Evolutionary conservation across 352 stramenopile genomes (phyloP).

Genomic region (Phytophthora hibernalis): DNA sequence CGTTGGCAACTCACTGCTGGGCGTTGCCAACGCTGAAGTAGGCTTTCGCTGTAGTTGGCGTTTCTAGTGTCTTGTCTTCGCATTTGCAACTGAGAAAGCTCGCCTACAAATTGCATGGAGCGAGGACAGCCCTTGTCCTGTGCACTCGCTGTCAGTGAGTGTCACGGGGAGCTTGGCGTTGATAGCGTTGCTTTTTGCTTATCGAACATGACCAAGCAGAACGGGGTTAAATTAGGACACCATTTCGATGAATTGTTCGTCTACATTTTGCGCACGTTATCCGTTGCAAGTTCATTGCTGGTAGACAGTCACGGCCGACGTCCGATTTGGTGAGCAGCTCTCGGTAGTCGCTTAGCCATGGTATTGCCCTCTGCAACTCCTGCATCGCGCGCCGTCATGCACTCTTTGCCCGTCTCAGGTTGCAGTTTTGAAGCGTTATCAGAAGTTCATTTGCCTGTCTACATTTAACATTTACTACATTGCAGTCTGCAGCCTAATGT

Average conservation of each 20-base stretch:
- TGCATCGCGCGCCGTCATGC: not conserved
- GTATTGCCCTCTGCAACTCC: not conserved
- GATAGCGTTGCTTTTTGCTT: not conserved
- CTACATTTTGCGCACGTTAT: too few species aligned
- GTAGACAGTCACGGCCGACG: too few species aligned
- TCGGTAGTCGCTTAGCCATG: not conserved
- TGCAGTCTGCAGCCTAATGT: too few species aligned
- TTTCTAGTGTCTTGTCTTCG: not conserved
- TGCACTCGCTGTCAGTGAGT: too few species aligned
- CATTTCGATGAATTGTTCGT: too few species aligned
- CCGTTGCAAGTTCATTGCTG: too few species aligned
- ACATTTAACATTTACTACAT: too few species aligned
- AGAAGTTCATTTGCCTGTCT: slow-evolving; percentile 2
- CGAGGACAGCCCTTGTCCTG: not conserved
- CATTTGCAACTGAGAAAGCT: not conserved
- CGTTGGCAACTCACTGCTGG: too few species aligned
- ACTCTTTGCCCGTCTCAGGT: slow-evolving; percentile 8
- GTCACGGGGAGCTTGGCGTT: not conserved
- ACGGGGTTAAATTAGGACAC: not conserved
- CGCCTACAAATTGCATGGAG: not conserved
- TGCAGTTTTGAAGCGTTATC: slow-evolving; percentile 14
- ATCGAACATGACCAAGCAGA: not conserved
- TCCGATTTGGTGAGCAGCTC: not conserved
- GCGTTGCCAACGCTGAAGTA: not conserved
- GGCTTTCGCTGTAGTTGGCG: not conserved